Conservation (phyloP, 176 grass and related monocot genomes). For the sorghum (Sorghum bicolor) region Sorghum_bicolor_NCBIv3 NC_012870.2:12002501-12003000, state of each 20-base stretch:
- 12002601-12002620: not conserved
- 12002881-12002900: conserved; percentile 5
- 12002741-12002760: not conserved
- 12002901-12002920: not conserved
- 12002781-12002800: conserved; percentile 16
- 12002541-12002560: not conserved
- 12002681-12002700: not conserved
- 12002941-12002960: conserved; percentile 23
- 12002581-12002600: not conserved
- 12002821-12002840: conserved; percentile 38
- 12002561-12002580: not conserved
- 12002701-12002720: conserved; percentile 40
- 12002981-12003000: conserved; percentile 25
- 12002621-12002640: conserved; percentile 16
- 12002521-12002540: not conserved
- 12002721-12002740: not conserved
- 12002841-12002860: conserved; percentile 34
- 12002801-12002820: conserved; percentile 45
- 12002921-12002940: conserved; percentile 22
- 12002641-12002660: not conserved
- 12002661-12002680: conserved; percentile 3
- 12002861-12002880: conserved; percentile 38
- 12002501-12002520: not conserved
- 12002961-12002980: conserved; percentile 42
- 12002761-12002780: conserved; percentile 24